Conservation (phyloP, 768 basidiomycete genomes). For the Filobasidium floriforme region DNA sequence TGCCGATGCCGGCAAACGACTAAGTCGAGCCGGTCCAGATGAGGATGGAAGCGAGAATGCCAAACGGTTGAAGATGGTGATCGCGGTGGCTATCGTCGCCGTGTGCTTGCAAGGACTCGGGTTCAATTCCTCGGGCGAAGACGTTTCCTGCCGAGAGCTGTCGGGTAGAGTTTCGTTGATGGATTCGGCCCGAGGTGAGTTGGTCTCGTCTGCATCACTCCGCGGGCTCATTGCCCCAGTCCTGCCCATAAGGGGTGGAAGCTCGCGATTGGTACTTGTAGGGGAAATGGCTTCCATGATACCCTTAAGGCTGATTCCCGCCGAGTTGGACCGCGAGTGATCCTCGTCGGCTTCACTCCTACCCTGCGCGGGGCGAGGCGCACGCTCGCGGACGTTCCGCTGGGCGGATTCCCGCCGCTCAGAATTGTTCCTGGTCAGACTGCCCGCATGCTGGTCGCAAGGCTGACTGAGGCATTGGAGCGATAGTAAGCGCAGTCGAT, state of each 20-base stretch:
- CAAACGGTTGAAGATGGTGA: conserved; percentile 46
- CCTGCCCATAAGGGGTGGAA: conserved; percentile 12
- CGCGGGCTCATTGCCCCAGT: conserved; percentile 7
- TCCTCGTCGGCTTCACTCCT: conserved; percentile 1
- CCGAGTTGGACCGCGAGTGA: conserved; percentile 14
- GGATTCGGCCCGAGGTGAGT: conserved; percentile 2
- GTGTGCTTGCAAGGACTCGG: conserved; percentile 26
- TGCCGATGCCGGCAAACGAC: conserved; percentile 42
- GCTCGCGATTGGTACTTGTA: conserved; percentile 24
- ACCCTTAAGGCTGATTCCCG: conserved; percentile 17
- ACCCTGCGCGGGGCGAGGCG: background rate
- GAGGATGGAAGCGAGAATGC: conserved; percentile 43
- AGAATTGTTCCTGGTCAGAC: conserved; percentile 3
- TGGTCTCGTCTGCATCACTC: conserved; percentile 5
- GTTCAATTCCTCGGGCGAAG: conserved; percentile 8
- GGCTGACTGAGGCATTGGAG: background rate
- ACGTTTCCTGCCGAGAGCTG: background rate
- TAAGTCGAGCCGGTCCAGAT: conserved; percentile 28
- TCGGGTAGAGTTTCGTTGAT: background rate
- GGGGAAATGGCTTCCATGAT: conserved; percentile 28
- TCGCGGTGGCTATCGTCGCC: conserved; percentile 26
- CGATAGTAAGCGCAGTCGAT: conserved; percentile 1
- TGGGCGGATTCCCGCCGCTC: background rate
- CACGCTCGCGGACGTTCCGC: background rate
- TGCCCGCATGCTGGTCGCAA: conserved; percentile 5